Conservation (phyloP, 2,329 filamentous ascomycete species). For the Penicillium sp. region DNA sequence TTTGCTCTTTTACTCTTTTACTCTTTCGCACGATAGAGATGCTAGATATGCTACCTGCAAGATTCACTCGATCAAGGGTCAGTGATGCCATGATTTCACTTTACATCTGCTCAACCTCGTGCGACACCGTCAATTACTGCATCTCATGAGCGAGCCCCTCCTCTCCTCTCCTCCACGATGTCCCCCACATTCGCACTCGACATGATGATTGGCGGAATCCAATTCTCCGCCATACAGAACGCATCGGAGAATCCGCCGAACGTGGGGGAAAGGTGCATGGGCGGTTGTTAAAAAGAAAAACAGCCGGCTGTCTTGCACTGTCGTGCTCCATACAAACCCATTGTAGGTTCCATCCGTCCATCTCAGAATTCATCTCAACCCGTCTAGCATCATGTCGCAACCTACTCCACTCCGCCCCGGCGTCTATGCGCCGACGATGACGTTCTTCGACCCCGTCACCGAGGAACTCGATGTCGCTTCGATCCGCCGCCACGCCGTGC, state of each 20-base stretch:
- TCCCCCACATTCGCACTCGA: constrained; percentile 17
- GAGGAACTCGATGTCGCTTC: constrained; percentile 79
- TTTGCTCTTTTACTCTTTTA: too few relatives aligned
- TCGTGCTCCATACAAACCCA: constrained; percentile 1
- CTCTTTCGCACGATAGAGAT: too few relatives aligned
- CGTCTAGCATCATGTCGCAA: constrained; percentile 29
- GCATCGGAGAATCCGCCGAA: constrained; percentile 22
- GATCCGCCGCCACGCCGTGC: constrained; percentile 76
- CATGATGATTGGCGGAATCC: constrained; percentile 20
- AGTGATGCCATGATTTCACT: too few relatives aligned
- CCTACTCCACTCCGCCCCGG: constrained; percentile 68
- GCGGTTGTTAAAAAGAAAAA: constrained; percentile 6
- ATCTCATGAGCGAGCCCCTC: constrained; percentile 9
- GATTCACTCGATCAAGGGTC: too few relatives aligned
- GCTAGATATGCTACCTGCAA: too few relatives aligned
- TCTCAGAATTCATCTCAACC: neutral
- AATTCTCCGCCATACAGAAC: constrained; percentile 21
- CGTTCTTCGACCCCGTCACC: constrained; percentile 79
- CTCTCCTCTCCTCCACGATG: constrained; percentile 8
- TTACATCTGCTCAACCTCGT: too few relatives aligned
- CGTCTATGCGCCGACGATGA: constrained; percentile 87
- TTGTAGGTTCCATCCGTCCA: neutral
- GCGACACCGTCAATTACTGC: neutral
- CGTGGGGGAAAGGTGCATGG: constrained; percentile 16
- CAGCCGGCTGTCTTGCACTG: constrained; percentile 2